Evolutionary conservation across 129 eudicot genomes (phyloP).

Genomic region (Sambucus nigra): DNA sequence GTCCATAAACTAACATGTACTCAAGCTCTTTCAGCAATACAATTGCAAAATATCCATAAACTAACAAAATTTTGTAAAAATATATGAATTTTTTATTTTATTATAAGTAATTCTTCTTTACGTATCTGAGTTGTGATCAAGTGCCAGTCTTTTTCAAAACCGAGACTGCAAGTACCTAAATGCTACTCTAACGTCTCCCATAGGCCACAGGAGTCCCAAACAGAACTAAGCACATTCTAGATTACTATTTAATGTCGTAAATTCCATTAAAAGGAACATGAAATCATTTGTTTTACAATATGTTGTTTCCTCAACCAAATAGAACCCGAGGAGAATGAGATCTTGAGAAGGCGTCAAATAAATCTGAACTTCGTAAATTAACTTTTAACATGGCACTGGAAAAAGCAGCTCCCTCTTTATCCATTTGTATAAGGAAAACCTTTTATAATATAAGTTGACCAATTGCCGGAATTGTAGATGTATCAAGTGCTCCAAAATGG

Average conservation of each 20-base stretch:
- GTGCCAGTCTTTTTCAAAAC: not conserved
- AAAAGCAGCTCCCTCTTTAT: constrained; percentile 7
- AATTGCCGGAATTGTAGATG: not conserved
- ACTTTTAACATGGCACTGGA: constrained; percentile 4
- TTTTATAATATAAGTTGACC: constrained; percentile 1
- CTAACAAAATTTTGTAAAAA: not conserved
- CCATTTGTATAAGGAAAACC: constrained; percentile 5
- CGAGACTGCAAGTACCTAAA: no score
- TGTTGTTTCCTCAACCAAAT: not conserved
- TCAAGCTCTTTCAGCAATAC: no score
- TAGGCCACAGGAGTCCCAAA: not conserved
- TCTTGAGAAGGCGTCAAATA: not conserved
- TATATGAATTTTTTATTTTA: not conserved
- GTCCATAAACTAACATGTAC: no score
- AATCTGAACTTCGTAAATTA: not conserved
- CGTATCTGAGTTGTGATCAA: not conserved
- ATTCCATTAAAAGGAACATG: not conserved
- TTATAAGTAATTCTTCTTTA: not conserved
- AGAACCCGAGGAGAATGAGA: not conserved
- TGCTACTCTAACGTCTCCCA: not conserved
- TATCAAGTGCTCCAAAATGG: not conserved
- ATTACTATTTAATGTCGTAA: not conserved
- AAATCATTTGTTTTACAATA: constrained; percentile 3
- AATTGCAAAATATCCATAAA: no score
- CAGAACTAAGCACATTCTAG: no score